Evolutionary conservation across 2,329 filamentous ascomycete genomes (phyloP), one percentile per base, ranked within the genome.

Genomic region (Arachnopeziza araneosa): DNA sequence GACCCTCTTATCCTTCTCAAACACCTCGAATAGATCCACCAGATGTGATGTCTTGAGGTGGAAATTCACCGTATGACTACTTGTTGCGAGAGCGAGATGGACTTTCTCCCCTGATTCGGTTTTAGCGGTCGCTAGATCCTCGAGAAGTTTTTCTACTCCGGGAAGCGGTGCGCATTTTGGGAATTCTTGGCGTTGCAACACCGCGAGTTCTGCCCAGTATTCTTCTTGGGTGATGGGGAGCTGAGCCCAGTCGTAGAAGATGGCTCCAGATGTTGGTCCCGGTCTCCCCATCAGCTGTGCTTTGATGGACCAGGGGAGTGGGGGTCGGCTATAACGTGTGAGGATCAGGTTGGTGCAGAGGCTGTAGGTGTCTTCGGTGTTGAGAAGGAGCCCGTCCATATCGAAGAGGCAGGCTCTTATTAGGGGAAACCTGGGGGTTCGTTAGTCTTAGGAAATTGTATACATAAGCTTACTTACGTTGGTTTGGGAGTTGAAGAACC

Each of bases 361-460:
- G 0, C 91, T 95, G 79, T 98, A 98, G 59, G 97, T 68, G 71
- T 98, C 95, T 79, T 98, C 95, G 36, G 90, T 92, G 76, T 98
- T 87, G 72, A 99, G 89, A 22, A 99, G 84, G 44, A 99, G 87
- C 62, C 95, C 95, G 75, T 99, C 95, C 93, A 98, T 97, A 79
- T 99, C 95, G 75, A 99, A 98, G 66, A 99, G 87, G 75, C 93
- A 97, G 67, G 93, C 95, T 68, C 92, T 84, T 61, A 98, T 82
- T 53, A 88, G 86, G 22, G 90, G 89, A 74, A 92, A 87, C 72
- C 88, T 91, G 70, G n/a, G 10, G 49, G 7, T 24, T 24, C 12
- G 17, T n/a, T 9, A 22, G 19, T 22, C 9, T 48, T 22, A 23
- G n/a, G 3, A 36, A 44, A 19, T 21, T 23, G 26, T 36, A 10